Conservation (phyloP, 345 rosid genomes). For the Nephelium lappaceum region DNA sequence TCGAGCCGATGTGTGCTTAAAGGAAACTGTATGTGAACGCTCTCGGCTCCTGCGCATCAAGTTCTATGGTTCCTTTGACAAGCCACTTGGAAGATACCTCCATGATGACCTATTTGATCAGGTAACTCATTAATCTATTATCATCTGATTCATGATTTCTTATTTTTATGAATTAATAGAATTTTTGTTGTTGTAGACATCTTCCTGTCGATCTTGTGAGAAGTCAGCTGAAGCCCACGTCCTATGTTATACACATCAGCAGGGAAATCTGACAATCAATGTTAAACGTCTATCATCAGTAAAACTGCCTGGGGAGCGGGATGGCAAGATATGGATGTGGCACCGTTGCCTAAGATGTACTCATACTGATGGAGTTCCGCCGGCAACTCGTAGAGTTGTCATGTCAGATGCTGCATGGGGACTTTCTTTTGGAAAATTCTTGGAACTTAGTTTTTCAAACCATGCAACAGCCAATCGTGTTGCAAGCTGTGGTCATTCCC, state of each 20-base stretch:
- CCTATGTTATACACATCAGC: constrained; percentile 89
- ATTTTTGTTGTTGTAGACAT: constrained; percentile 42
- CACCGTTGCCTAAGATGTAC: constrained; percentile 94
- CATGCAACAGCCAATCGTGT: constrained; percentile 97
- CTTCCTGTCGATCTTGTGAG: constrained; percentile 69
- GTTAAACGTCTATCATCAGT: constrained; percentile 66
- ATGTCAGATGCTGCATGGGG: constrained; percentile 99
- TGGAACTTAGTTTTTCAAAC: constrained; percentile 97
- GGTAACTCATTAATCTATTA: constrained; percentile 40
- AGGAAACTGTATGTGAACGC: constrained; percentile 88
- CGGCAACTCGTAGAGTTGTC: constrained; percentile 89
- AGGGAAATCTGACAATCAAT: constrained; percentile 95
- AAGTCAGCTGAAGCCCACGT: constrained; percentile 91
- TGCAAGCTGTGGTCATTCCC: constrained; percentile 97
- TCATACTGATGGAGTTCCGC: constrained; percentile 87
- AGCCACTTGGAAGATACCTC: constrained; percentile 91
- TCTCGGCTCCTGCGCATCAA: constrained; percentile 89
- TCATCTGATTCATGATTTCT: neutral
- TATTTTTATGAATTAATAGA: constrained; percentile 16
- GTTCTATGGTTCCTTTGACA: constrained; percentile 94
- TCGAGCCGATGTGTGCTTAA: constrained; percentile 82
- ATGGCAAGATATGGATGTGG: constrained; percentile 99
- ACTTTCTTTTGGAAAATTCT: constrained; percentile 95
- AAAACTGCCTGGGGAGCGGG: constrained; percentile 85
- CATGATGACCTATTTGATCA: constrained; percentile 83